phyloP scores from a whole-genome alignment of 306 rosid species.

The Vigna radiata region DNA sequence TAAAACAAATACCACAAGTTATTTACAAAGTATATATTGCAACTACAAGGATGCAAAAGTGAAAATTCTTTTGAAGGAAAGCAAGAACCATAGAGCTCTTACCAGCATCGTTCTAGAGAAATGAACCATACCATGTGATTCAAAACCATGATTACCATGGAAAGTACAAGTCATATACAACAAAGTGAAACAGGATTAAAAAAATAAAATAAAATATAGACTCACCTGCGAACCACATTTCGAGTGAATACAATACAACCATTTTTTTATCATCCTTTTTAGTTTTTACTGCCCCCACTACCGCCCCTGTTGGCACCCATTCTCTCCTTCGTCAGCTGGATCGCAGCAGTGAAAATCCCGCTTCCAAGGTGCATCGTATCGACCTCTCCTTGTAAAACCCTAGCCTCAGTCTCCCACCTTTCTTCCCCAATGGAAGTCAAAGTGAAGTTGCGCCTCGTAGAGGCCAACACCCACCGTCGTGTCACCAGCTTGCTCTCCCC shows the following conservation, averaged over 20 bases:
- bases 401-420: background rate
- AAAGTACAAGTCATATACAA: background rate
- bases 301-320: constrained; percentile 51
- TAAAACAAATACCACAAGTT: constrained; percentile 6
- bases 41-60: background rate
- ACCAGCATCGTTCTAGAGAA: constrained; percentile 15
- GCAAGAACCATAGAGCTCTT: constrained; percentile 38
- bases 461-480: constrained; percentile 54
- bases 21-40: constrained; percentile 33
- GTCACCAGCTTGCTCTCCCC: constrained; percentile 63
- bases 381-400: constrained; percentile 48
- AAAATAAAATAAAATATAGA: no score
- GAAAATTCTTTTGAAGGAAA: constrained; percentile 34
- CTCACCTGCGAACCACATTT: constrained; percentile 88
- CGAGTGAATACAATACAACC: background rate
- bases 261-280: no score
- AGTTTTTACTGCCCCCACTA: constrained; percentile 10
- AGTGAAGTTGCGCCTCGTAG: constrained; percentile 75
- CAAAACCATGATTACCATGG: constrained; percentile 28
- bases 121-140: constrained; percentile 15
- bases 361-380: constrained; percentile 58
- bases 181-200: background rate
- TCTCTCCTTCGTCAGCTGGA: constrained; percentile 71
- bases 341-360: constrained; percentile 58
- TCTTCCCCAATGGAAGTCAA: constrained; percentile 53